Evolutionary conservation across 2,329 filamentous ascomycete genomes (phyloP), one percentile per base, ranked within the genome.

Genomic region (Monilinia aucupariae): DNA sequence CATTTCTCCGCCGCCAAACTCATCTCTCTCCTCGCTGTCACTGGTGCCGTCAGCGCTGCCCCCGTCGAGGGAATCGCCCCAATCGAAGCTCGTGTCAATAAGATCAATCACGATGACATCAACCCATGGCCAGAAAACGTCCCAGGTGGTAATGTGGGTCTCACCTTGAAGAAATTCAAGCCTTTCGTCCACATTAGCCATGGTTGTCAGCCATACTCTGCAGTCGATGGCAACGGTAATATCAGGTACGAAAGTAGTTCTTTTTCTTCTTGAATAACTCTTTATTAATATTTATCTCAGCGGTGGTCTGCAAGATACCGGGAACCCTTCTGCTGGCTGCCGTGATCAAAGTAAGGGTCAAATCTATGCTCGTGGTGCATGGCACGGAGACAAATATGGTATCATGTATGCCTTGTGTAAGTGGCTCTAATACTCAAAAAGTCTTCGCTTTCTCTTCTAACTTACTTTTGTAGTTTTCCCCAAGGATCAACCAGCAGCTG

Each of bases 381-480:
- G 51, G 34, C 27, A 34, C 39, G 32, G 32, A 17, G n/a, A 22
- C 15, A 37, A 12, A 37, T 53, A 53, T 37, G 51, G 32, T 39
- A 53, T 53, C 7, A 53, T 53, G 13, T 53, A 53, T n/a, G 32
- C 51, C 13, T 39, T 32, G 32, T 53, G 51, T 53, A 53, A 39
- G 51, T 39, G 22, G 10, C 17, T 15, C 8, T 4, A 6, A 5
- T 25, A 17, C 22, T 8, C n/a, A 7, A 34, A 17, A 3, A 22
- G 12, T 17, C 15, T 27, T 9, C 5, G 22, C 7, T 39, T 13
- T 9, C n/a, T 12, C 13, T 10, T 37, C 51, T 39, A 12, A 53
- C 34, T 25, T 15, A 27, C 4, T 17, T 27, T 4, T 17, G 15
- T n/a, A 53, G 51, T 39, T 20, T 39, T 39, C 13, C 34, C 51